A percentile compares a stretch with the other conserved stretches of the same genome.
Conservation (phyloP, 495 filamentous ascomycete genomes). For the Ramalina peruviana region DNA sequence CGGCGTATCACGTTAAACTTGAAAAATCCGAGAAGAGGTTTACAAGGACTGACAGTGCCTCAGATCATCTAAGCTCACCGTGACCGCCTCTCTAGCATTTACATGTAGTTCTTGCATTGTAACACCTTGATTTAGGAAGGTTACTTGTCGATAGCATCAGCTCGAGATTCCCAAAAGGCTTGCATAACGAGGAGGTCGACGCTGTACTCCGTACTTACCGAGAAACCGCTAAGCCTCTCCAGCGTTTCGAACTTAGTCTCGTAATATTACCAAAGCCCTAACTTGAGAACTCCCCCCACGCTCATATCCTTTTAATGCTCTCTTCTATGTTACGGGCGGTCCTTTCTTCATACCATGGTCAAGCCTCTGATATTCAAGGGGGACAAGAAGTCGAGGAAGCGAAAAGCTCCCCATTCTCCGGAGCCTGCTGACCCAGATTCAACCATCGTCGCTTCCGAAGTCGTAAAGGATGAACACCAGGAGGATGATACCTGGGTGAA, state of each 20-base stretch:
- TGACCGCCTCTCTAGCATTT: constrained; percentile 26
- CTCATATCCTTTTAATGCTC: too few species aligned
- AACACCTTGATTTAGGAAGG: too few species aligned
- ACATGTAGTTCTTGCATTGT: too few species aligned
- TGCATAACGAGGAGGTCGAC: too few species aligned
- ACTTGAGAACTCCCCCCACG: too few species aligned
- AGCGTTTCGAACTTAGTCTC: too few species aligned
- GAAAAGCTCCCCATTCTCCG: constrained; percentile 40
- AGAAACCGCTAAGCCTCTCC: too few species aligned
- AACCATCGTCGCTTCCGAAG: constrained; percentile 24
- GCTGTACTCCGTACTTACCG: too few species aligned
- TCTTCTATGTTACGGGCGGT: too few species aligned
- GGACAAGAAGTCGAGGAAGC: constrained; percentile 88
- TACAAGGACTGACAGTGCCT: constrained; percentile 19
- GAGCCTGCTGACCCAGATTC: constrained; percentile 22
- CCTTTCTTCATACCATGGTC: constrained; percentile 20
- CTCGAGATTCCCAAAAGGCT: too few species aligned
- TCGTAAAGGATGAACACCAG: constrained; percentile 21
- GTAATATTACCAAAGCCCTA: too few species aligned
- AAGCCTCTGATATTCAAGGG: constrained; percentile 91
- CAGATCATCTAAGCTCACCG: constrained; percentile 41
- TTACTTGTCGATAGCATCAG: too few species aligned
- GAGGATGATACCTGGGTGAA: constrained; percentile 84
- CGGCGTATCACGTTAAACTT: constrained; percentile 14
- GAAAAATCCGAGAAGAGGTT: not conserved